phyloP scores from a whole-genome alignment of 768 basidiomycete genomes.

The Termitomyces sp. region DNA sequence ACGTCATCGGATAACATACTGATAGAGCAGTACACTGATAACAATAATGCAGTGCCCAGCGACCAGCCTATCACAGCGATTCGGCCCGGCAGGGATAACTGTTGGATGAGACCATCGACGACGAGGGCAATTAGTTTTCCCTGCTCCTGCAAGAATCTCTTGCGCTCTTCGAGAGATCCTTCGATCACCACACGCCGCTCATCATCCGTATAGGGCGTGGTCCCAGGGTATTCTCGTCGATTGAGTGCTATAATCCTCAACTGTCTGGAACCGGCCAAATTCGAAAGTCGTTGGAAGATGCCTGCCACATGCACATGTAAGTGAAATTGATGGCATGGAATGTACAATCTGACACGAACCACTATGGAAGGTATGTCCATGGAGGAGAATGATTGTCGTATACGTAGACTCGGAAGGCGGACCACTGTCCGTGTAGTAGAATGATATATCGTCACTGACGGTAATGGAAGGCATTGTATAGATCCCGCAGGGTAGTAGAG shows the following conservation, averaged over 20 bases:
- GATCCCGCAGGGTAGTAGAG: background rate
- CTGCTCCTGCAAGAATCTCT: slow-evolving; percentile 18
- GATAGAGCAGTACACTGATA: slow-evolving; percentile 18
- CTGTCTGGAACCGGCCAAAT: slow-evolving; percentile 12
- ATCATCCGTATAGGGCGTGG: slow-evolving; percentile 22
- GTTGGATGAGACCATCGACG: slow-evolving; percentile 20
- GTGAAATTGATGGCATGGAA: slow-evolving; percentile 11
- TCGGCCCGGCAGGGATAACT: slow-evolving; percentile 11
- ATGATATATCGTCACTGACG: slow-evolving; percentile 2
- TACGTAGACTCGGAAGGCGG: slow-evolving; percentile 14
- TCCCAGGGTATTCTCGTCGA: slow-evolving; percentile 28
- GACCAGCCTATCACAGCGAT: slow-evolving; percentile 26
- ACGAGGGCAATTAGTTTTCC: slow-evolving; percentile 24
- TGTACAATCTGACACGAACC: background rate
- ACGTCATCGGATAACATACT: slow-evolving; percentile 12
- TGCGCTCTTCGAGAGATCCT: slow-evolving; percentile 15
- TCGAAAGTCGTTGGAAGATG: slow-evolving; percentile 18
- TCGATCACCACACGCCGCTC: slow-evolving; percentile 15
- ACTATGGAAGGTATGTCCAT: slow-evolving; percentile 18
- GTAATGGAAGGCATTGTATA: background rate
- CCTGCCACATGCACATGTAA: slow-evolving; percentile 11
- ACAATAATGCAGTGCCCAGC: slow-evolving; percentile 20
- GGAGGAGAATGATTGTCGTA: slow-evolving; percentile 23
- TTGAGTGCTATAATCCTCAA: slow-evolving; percentile 27
- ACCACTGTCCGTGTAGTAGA: slow-evolving; percentile 26